Evolutionary conservation across 139 green algal genomes (phyloP).

Genomic region (Chlamydomonas eustigma): DNA sequence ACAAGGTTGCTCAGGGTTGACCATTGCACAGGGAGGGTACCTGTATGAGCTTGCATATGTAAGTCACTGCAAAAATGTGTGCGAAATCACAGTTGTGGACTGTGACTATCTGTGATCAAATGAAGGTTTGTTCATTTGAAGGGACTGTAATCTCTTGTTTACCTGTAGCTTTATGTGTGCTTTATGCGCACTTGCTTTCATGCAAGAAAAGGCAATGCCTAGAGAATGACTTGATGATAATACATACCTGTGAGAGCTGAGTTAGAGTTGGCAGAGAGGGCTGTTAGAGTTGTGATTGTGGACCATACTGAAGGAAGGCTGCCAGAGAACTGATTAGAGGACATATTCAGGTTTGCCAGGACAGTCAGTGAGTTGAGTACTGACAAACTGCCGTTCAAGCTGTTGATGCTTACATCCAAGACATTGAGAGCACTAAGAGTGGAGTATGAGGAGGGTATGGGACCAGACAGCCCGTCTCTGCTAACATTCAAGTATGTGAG

Average conservation of each 20-base stretch:
- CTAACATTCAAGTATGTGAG: conserved; percentile 15
- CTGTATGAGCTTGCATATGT: too few species aligned
- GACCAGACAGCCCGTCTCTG: conserved; percentile 12
- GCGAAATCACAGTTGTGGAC: too few species aligned
- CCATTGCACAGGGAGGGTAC: conserved; percentile 14
- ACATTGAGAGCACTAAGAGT: conserved; percentile 4
- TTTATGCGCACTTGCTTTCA: too few species aligned
- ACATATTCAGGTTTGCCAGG: conserved; percentile 1
- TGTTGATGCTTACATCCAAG: conserved; percentile 16
- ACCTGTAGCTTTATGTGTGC: too few species aligned
- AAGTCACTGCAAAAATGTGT: too few species aligned
- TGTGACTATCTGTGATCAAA: too few species aligned
- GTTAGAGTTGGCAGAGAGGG: conserved; percentile 1
- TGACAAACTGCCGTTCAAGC: conserved; percentile 9
- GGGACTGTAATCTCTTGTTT: too few species aligned
- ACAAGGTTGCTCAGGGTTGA: background rate
- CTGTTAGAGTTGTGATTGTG: background rate
- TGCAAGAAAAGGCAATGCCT: too few species aligned
- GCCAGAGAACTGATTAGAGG: conserved; percentile 10
- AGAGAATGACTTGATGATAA: too few species aligned
- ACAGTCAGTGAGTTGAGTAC: background rate
- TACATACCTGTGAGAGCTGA: background rate
- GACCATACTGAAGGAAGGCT: conserved; percentile 13
- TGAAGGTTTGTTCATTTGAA: too few species aligned
- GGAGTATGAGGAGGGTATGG: conserved; percentile 6